Conservation (phyloP, 148 eudicot genomes). For the Vaccinium darrowii region DNA sequence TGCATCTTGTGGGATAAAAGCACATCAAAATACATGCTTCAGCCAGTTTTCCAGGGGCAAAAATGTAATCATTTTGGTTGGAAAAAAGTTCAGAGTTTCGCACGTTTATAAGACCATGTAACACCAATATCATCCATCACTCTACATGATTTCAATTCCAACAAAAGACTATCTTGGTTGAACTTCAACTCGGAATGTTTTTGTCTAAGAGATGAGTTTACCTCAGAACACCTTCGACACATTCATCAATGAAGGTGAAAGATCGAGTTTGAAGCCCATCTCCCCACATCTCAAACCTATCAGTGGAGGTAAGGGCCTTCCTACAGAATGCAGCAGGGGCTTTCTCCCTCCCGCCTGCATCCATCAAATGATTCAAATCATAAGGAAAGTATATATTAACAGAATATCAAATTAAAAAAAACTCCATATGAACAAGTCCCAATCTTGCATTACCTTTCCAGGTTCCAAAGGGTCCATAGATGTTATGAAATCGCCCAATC, state of each 20-base stretch:
- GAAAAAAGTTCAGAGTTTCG: not conserved
- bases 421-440: not conserved
- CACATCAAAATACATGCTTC: not conserved
- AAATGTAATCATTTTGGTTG: not conserved
- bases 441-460: conserved; percentile 43
- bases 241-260: conserved; percentile 60
- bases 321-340: conserved; percentile 65
- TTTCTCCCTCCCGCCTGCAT: conserved; percentile 56
- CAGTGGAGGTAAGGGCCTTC: conserved; percentile 43
- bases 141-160: not conserved
- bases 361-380: conserved; percentile 6
- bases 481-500: conserved; percentile 57
- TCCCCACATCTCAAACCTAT: conserved; percentile 65
- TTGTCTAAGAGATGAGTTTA: conserved; percentile 4
- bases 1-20: conserved; percentile 1
- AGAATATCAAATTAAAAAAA: not conserved
- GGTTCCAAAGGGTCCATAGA: conserved; percentile 55
- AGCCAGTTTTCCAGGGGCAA: not conserved
- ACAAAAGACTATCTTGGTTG: not conserved
- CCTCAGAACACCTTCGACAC: conserved; percentile 60
- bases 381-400: not conserved
- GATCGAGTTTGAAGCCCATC: conserved; percentile 59
- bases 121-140: not conserved
- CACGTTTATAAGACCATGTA: not conserved
- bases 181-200: not conserved